These are phyloP conservation scores for Crucibulum laeve DNA, from an alignment of 768 basidiomycete genomes.

Conservation along the genomic window DNA sequence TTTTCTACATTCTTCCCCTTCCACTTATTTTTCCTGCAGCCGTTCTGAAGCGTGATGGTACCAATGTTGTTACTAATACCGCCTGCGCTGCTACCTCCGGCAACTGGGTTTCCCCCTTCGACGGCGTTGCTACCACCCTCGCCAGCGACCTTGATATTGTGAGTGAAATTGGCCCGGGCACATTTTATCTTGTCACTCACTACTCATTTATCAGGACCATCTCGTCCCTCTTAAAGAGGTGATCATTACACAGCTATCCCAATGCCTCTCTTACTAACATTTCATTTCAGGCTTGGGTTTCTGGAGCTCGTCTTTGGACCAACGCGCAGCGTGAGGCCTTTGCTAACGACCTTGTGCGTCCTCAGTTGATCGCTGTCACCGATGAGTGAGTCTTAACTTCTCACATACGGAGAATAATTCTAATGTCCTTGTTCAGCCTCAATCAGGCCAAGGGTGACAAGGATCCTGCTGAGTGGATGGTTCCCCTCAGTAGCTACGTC, in stretches of 20 bases:
- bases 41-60: slow-evolving; percentile 41
- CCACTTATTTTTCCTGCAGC: slow-evolving; percentile 18
- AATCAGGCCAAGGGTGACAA: slow-evolving; percentile 1
- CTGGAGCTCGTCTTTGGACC: slow-evolving; percentile 51
- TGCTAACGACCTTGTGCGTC: slow-evolving; percentile 52
- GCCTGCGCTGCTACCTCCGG: slow-evolving; percentile 43
- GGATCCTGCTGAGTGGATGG: slow-evolving; percentile 41
- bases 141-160: slow-evolving; percentile 51
- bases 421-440: background rate
- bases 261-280: background rate
- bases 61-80: slow-evolving; percentile 33
- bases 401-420: background rate
- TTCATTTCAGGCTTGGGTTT: slow-evolving; percentile 42
- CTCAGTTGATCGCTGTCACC: slow-evolving; percentile 50
- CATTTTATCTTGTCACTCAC: background rate
- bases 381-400: slow-evolving; percentile 22
- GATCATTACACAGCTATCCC: background rate
- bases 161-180: slow-evolving; percentile 8
- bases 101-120: slow-evolving; percentile 49
- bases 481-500: slow-evolving; percentile 36
- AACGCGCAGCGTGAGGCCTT: slow-evolving; percentile 42
- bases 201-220: slow-evolving; percentile 36
- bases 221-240: slow-evolving; percentile 53
- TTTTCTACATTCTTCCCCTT: background rate
- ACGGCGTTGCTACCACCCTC: slow-evolving; percentile 36